Evolutionary conservation across 768 basidiomycete genomes (phyloP).

Genomic region (Tremella mesenterica): DNA sequence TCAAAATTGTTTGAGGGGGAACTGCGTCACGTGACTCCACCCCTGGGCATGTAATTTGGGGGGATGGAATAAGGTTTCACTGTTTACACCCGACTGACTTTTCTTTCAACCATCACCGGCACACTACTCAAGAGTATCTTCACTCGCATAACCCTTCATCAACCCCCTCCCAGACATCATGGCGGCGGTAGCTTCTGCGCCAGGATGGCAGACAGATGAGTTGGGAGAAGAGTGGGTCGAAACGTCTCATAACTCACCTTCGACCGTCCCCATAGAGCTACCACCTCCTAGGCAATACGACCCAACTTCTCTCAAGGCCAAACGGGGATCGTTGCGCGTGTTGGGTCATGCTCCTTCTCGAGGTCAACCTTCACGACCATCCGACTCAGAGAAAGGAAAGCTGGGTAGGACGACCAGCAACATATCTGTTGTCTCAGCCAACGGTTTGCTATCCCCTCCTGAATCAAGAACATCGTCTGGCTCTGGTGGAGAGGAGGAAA

Average conservation of each 20-base stretch:
- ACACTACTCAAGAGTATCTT: too few relatives aligned
- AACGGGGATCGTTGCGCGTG: conserved; percentile 31
- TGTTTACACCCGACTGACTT: conserved; percentile 20
- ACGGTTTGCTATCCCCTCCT: conserved; percentile 22
- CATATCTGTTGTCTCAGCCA: conserved; percentile 7
- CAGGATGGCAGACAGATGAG: conserved; percentile 56
- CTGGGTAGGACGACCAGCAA: conserved; percentile 7
- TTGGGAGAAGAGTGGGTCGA: conserved; percentile 89
- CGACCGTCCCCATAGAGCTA: conserved; percentile 52
- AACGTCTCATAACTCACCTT: conserved; percentile 36
- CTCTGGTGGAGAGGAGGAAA: conserved; percentile 43
- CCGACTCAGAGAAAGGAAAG: conserved; percentile 16
- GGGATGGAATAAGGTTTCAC: background rate
- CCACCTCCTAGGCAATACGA: conserved; percentile 16
- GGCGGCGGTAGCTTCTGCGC: conserved; percentile 8
- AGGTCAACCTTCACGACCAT: conserved; percentile 14
- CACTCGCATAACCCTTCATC: too few relatives aligned
- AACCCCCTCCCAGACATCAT: conserved; percentile 7
- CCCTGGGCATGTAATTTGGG: background rate
- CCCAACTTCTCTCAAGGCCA: conserved; percentile 21
- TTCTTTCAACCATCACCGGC: background rate
- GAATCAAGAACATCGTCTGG: conserved; percentile 30
- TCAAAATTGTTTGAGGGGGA: conserved; percentile 6
- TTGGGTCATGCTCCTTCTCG: conserved; percentile 31
- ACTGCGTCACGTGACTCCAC: background rate